Evolutionary conservation across 2,329 filamentous ascomycete species (phyloP).

Genomic region (Diplodia intermedia): DNA sequence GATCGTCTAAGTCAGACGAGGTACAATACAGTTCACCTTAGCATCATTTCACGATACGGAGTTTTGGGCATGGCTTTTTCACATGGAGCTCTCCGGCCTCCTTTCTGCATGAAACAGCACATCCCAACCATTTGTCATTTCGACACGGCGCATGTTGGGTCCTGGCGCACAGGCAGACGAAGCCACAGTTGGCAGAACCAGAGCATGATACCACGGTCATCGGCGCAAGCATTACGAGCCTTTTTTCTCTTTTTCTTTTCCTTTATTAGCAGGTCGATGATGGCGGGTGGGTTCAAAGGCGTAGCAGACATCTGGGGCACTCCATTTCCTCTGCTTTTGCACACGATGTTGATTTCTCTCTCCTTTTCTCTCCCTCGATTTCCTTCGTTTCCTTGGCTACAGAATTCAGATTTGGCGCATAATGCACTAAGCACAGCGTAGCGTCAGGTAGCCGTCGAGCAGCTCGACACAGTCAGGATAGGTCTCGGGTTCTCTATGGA

Average conservation of each 20-base stretch:
- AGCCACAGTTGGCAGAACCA: slow-evolving; percentile 20
- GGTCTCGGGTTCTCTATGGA: slow-evolving; percentile 19
- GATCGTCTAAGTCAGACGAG: too few species aligned
- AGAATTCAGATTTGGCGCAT: slow-evolving; percentile 5
- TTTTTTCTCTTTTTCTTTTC: slow-evolving; percentile 2
- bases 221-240: slow-evolving; percentile 29
- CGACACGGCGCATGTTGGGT: slow-evolving; percentile 30
- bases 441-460: background rate
- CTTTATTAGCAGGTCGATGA: background rate
- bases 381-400: slow-evolving; percentile 13
- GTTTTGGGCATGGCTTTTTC: slow-evolving; percentile 30
- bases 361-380: background rate
- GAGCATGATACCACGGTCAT: slow-evolving; percentile 33
- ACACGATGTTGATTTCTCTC: slow-evolving; percentile 8
- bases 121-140: slow-evolving; percentile 29
- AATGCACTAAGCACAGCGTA: background rate
- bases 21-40: slow-evolving; percentile 8
- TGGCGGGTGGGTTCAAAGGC: slow-evolving; percentile 1
- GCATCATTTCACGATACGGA: slow-evolving; percentile 28
- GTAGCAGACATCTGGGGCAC: slow-evolving; percentile 6
- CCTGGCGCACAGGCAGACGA: slow-evolving; percentile 31
- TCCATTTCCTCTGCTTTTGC: slow-evolving; percentile 12
- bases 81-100: slow-evolving; percentile 23
- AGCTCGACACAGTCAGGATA: slow-evolving; percentile 10
- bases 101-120: slow-evolving; percentile 26